phyloP scores from a whole-genome alignment of 805 yeast species.

The Ogataea philodendri region DNA sequence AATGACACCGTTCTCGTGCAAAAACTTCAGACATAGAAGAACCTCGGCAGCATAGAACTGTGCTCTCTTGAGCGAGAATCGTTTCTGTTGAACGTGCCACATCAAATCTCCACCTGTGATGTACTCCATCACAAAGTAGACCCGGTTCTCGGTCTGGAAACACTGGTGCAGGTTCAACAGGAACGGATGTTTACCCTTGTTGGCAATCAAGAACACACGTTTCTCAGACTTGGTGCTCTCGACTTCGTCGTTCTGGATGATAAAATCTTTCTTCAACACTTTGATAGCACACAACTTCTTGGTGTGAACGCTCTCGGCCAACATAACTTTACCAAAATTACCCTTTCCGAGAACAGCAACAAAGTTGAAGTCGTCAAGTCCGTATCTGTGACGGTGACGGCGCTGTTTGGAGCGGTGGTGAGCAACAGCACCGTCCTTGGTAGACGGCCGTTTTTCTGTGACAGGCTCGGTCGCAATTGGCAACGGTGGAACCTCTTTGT shows the following conservation, averaged over 20 bases:
- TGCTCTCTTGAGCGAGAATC: constrained; percentile 87
- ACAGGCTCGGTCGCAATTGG: constrained; percentile 4
- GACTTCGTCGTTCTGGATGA: constrained; percentile 92
- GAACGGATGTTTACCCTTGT: constrained; percentile 89
- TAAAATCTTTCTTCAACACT: constrained; percentile 93
- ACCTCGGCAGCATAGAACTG: constrained; percentile 98
- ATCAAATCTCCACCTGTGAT: constrained; percentile 97
- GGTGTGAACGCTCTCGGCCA: constrained; percentile 88
- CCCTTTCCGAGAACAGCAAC: constrained; percentile 97
- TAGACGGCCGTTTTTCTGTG: constrained; percentile 1
- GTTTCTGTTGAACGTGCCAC: constrained; percentile 97
- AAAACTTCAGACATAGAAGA: constrained; percentile 80
- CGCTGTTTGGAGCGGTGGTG: constrained; percentile 33
- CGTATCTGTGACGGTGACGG: constrained; percentile 67
- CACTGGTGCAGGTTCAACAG: constrained; percentile 87
- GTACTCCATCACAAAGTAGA: constrained; percentile 97
- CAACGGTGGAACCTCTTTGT: constrained; percentile 1
- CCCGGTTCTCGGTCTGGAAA: constrained; percentile 96
- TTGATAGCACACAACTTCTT: constrained; percentile 88
- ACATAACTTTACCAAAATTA: constrained; percentile 97
- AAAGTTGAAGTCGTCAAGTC: constrained; percentile 92
- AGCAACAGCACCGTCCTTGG: constrained; percentile 1
- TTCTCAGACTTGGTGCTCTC: constrained; percentile 94
- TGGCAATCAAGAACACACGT: constrained; percentile 73
- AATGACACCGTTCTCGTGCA: constrained; percentile 94